A percentile compares a stretch with the other conserved stretches of the same genome.
phyloP scores from a whole-genome alignment of 257 asterid genomes.

The Rhazya stricta region DNA sequence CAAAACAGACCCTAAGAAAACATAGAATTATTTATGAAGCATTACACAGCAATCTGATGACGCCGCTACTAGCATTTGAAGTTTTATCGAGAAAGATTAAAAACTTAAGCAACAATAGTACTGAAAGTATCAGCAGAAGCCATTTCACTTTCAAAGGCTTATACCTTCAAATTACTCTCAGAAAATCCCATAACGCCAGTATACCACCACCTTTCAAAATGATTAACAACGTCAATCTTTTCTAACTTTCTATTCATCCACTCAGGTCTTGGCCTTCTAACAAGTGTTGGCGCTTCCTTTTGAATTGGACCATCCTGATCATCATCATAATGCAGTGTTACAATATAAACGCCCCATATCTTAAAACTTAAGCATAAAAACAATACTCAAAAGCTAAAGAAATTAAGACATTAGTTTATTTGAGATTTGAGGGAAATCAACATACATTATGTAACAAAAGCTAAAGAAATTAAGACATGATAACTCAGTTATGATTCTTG shows the following conservation, averaged over 20 bases:
- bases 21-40: not conserved
- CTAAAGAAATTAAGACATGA: not conserved
- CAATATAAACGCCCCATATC: not conserved
- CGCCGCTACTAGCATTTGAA: not conserved
- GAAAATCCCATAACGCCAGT: constrained; percentile 71
- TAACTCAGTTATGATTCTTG: not conserved
- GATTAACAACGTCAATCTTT: constrained; percentile 28
- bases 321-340: constrained; percentile 8
- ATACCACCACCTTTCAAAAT: constrained; percentile 59
- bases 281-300: constrained; percentile 37
- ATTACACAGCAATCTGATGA: not conserved
- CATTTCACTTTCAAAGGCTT: constrained; percentile 9
- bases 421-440: not conserved
- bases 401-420: too few relatives aligned
- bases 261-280: constrained; percentile 28
- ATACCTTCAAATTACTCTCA: constrained; percentile 55
- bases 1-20: not conserved
- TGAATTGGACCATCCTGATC: constrained; percentile 66
- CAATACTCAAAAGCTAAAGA: not conserved
- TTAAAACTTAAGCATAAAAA: not conserved
- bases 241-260: constrained; percentile 26
- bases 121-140: not conserved
- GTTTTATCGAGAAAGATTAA: not conserved
- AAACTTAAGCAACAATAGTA: not conserved
- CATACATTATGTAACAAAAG: not conserved